Percentiles rank a stretch among this genome's conserved stretches.
These are phyloP conservation scores for Aspergillus cavernicola DNA, from an alignment of 495 filamentous ascomycete genomes.

Conservation along the genomic window DNA sequence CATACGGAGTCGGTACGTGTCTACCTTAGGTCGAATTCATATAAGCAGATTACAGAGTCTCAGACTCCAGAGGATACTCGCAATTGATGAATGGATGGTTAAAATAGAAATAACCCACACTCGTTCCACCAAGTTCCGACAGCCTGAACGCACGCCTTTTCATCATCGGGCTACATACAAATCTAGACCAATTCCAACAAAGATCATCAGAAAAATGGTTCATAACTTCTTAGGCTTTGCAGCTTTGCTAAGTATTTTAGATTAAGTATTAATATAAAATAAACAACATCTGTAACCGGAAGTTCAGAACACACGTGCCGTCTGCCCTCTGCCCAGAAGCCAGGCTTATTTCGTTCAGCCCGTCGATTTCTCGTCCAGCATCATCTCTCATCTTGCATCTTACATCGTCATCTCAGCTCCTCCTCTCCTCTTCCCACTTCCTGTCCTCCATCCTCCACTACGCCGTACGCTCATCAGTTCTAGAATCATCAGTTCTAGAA, in stretches of 20 bases:
- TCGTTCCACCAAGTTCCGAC: conserved; percentile 4
- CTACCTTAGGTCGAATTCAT: no score
- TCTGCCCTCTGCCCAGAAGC: not conserved
- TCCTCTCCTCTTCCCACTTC: not conserved
- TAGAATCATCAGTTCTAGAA: conserved; percentile 4
- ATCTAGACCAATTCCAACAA: no score
- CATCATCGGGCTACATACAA: no score
- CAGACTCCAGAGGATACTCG: no score
- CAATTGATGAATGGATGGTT: not conserved
- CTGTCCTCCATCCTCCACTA: not conserved
- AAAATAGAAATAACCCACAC: conserved; percentile 4
- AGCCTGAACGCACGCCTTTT: conserved; percentile 5
- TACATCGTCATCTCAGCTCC: conserved; percentile 11
- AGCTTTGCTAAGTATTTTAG: no score
- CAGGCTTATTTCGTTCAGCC: conserved; percentile 10
- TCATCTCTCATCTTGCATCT: no score
- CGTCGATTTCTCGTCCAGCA: conserved; percentile 10
- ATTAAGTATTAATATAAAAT: not conserved
- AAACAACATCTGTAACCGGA: not conserved
- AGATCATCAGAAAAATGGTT: no score
- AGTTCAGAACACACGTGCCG: conserved; percentile 10
- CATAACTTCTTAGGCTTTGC: no score
- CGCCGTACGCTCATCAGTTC: not conserved
- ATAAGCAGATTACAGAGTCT: no score
- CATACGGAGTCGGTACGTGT: no score